Base-by-base conservation (phyloP, 257 asterid genomes). In the Penstemon eatonii region DNA sequence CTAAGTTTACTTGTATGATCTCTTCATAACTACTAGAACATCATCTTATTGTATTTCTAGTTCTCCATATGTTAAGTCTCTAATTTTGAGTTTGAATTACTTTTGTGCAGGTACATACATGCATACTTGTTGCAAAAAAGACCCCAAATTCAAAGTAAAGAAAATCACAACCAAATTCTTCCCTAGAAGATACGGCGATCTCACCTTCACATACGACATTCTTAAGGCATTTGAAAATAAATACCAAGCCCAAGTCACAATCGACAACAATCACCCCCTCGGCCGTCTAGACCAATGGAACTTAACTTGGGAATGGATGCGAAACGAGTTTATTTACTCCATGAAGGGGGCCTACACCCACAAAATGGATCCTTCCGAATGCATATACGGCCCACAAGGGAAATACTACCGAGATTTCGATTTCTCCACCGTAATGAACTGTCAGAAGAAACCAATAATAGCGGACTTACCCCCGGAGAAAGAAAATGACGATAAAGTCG, bases 221-320 rank as follows among this genome's bases (percentile, higher is more conserved):
- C 80, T 90, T 6, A 59, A 68, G 51, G 97, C 98, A 0, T 86
- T 67, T 69, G 79, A 74, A 1, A 85, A 71, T 83, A 89, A 76
- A 39, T 93, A 93, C 12, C 65, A 25, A 0, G 97, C 96, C 12
- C 98, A 93, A 81, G 90, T 93, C 62, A 93, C 96, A 5, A 85
- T 93, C 5, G 95, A 88, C 73, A 93, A 90, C 84, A 77, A 82
- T 72, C 90, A 83, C 56, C 95, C 98, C 0, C 81, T 93, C 0
- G 97, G 98, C 15, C 96, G 98, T 45, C 88, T 93, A 0, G 97
- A 93, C 73, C 96, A 84, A 8, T 93, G 98, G 98, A 93, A 93
- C 72, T 64, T 93, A 18, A 88, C 97, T 0, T 93, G 98, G 98
- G 94, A 93, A 9, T 93, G 97, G 98, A 90, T 90, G 98, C 68